phyloP scores from a whole-genome alignment of 805 yeast genomes.

The Nakazawaea ernobii region DNA sequence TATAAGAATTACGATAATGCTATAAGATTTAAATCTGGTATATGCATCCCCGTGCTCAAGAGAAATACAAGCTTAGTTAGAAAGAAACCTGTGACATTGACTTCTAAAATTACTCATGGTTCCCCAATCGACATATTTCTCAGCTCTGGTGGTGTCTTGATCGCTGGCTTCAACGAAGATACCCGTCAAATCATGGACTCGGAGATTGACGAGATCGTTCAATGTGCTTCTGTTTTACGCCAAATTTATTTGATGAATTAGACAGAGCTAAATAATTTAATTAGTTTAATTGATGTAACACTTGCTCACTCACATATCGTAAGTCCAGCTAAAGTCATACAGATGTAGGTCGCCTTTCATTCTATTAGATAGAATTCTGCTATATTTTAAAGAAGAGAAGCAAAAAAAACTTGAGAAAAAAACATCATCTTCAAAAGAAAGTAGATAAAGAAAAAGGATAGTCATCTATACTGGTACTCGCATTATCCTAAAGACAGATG shows the following conservation, averaged over 20 bases:
- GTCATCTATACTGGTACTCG: too few species aligned
- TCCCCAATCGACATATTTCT: conserved; percentile 36
- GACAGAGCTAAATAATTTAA: too few species aligned
- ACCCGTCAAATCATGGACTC: conserved; percentile 26
- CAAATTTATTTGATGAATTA: conserved; percentile 34
- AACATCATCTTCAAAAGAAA: neutral
- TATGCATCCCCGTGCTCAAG: conserved; percentile 48
- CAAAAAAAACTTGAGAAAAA: neutral
- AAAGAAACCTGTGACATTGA: conserved; percentile 16
- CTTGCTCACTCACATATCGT: too few species aligned
- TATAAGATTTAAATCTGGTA: conserved; percentile 39
- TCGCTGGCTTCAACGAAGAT: conserved; percentile 37
- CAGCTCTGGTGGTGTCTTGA: conserved; percentile 47
- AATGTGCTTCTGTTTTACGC: conserved; percentile 41
- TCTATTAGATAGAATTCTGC: too few species aligned
- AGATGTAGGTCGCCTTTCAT: too few species aligned
- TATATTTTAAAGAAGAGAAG: neutral
- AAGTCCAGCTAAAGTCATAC: too few species aligned
- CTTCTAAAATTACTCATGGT: conserved; percentile 1
- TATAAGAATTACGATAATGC: conserved; percentile 27
- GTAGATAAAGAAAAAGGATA: too few species aligned
- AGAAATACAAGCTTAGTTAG: conserved; percentile 38
- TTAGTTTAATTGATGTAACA: too few species aligned
- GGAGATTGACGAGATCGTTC: conserved; percentile 39
- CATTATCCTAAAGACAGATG: neutral